Conservation (phyloP, 345 rosid genomes). For the Eucalyptus grandis region DNA sequence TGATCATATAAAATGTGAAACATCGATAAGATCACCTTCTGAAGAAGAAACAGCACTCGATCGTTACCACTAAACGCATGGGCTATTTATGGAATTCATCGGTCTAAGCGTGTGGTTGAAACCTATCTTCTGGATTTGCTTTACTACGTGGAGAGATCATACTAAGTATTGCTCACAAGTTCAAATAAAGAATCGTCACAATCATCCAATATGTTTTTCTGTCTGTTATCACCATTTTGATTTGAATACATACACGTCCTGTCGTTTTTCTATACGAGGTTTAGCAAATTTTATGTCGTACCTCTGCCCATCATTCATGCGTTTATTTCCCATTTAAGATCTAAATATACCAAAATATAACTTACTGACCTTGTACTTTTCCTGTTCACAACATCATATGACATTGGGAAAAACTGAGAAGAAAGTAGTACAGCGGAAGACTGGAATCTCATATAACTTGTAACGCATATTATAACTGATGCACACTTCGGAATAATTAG, state of each 20-base stretch:
- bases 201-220: background rate
- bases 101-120: background rate
- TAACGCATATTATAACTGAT: background rate
- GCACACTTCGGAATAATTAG: background rate
- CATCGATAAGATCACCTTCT: background rate
- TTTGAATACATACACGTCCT: background rate
- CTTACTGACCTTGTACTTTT: background rate
- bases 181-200: background rate
- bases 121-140: background rate
- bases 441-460: background rate
- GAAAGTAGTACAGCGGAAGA: background rate
- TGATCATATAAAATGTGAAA: background rate
- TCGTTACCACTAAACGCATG: background rate
- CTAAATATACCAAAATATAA: background rate
- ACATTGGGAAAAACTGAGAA: background rate
- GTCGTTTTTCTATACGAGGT: background rate
- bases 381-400: background rate
- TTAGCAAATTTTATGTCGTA: background rate
- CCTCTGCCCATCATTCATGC: background rate
- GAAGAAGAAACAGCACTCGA: background rate
- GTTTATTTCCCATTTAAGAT: background rate
- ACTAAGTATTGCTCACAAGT: background rate
- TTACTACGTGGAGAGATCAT: background rate
- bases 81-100: background rate
- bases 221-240: background rate